phyloP scores from a whole-genome alignment of 2,329 filamentous ascomycete genomes.

The Monosporascus sp. region DNA sequence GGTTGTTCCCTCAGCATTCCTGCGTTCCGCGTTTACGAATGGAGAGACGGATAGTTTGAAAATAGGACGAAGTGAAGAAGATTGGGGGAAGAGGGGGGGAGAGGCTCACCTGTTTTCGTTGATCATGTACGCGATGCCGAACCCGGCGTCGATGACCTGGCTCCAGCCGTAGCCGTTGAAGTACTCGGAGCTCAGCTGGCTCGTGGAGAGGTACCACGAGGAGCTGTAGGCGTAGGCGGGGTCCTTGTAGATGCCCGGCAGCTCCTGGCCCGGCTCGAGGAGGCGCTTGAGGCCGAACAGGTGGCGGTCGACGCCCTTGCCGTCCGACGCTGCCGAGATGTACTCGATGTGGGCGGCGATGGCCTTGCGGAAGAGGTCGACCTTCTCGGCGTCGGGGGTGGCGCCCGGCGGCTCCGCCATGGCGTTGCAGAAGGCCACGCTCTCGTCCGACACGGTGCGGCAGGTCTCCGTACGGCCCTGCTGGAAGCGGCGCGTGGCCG shows the following conservation, averaged over 20 bases:
- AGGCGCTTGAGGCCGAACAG: slow-evolving; percentile 96
- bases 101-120: slow-evolving; percentile 81
- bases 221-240: slow-evolving; percentile 77
- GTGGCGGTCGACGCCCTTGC: slow-evolving; percentile 91
- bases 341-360: slow-evolving; percentile 82
- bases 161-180: slow-evolving; percentile 99
- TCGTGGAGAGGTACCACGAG: slow-evolving; percentile 85
- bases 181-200: slow-evolving; percentile 90
- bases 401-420: slow-evolving; percentile 67
- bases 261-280: slow-evolving; percentile 70
- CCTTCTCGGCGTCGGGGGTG: slow-evolving; percentile 57
- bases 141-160: slow-evolving; percentile 92
- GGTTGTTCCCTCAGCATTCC: slow-evolving; percentile 4
- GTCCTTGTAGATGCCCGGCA: slow-evolving; percentile 82
- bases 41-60: no score
- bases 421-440: slow-evolving; percentile 81
- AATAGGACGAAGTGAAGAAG: no score
- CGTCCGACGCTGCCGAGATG: slow-evolving; percentile 82
- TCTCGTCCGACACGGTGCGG: slow-evolving; percentile 85
- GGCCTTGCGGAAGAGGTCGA: slow-evolving; percentile 76
- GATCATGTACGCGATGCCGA: slow-evolving; percentile 99
- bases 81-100: background rate
- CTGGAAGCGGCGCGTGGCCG: slow-evolving; percentile 91
- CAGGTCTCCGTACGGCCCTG: slow-evolving; percentile 95
- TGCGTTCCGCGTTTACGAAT: background rate